phyloP scores from a whole-genome alignment of 441 rosid species.

The Croton laevigatus region DNA sequence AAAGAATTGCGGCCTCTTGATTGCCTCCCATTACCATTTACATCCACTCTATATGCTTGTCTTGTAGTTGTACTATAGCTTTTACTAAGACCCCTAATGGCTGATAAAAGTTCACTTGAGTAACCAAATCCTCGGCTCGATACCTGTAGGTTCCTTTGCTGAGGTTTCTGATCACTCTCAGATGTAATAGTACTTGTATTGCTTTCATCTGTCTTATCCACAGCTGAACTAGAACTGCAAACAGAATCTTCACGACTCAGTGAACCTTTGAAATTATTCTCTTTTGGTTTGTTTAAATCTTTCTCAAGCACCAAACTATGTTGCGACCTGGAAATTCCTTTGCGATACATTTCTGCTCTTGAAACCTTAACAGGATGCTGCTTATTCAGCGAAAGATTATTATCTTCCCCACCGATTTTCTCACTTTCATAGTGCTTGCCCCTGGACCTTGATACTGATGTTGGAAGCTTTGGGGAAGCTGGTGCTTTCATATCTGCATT shows the following conservation, averaged over 20 bases:
- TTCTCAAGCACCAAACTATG: constrained; percentile 30
- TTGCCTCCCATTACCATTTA: constrained; percentile 21
- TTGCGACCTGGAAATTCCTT: constrained; percentile 33
- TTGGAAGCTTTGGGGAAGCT: constrained; percentile 43
- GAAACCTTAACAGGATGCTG: constrained; percentile 32
- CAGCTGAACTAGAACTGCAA: constrained; percentile 22
- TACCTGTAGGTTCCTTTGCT: constrained; percentile 25
- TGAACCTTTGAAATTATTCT: constrained; percentile 22
- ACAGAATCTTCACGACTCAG: constrained; percentile 9
- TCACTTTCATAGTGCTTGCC: constrained; percentile 46
- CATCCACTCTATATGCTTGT: constrained; percentile 46
- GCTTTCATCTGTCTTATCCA: constrained; percentile 27
- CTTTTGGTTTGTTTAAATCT: constrained; percentile 20
- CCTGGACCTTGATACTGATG: constrained; percentile 60
- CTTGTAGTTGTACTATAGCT: constrained; percentile 46
- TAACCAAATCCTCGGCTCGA: constrained; percentile 38
- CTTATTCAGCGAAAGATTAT: constrained; percentile 24
- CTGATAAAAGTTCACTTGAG: constrained; percentile 37
- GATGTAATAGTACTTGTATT: constrained; percentile 37
- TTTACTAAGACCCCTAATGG: constrained; percentile 46
- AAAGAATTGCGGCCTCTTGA: constrained; percentile 38
- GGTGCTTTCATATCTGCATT: constrained; percentile 25
- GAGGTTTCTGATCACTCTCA: constrained; percentile 31
- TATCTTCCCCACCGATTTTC: constrained; percentile 27
- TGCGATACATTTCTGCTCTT: constrained; percentile 28